Evolutionary conservation across 306 rosid genomes (phyloP).

Genomic region (Herpetospermum pedunculosum): DNA sequence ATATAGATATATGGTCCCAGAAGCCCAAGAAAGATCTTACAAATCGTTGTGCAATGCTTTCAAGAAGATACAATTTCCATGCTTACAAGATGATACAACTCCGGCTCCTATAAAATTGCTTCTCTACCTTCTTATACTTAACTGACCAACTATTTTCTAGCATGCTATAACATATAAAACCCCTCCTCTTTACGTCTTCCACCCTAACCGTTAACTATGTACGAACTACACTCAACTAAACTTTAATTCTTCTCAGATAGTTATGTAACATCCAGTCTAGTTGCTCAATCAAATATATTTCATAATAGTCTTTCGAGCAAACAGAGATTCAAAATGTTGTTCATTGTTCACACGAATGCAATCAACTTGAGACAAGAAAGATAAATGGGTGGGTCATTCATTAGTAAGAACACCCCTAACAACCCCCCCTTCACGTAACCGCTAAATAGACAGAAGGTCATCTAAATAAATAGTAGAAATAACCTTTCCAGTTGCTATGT

Average conservation of each 20-base stretch:
- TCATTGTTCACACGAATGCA: background rate
- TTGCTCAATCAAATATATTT: background rate
- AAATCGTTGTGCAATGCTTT: background rate
- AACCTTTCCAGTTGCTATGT: slow-evolving; percentile 69
- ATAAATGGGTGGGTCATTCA: background rate
- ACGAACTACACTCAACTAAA: background rate
- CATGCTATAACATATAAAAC: background rate
- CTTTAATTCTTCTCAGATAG: background rate
- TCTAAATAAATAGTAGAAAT: slow-evolving; percentile 6
- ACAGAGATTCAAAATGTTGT: background rate
- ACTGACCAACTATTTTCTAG: background rate
- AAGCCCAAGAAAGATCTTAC: background rate
- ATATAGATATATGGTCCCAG: background rate
- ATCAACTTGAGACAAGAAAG: slow-evolving; percentile 1
- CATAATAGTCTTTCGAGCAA: background rate
- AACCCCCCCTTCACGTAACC: background rate
- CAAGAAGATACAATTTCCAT: background rate
- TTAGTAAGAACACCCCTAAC: background rate
- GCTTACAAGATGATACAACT: background rate
- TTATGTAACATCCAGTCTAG: background rate
- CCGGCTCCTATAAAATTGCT: background rate
- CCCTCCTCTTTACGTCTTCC: background rate
- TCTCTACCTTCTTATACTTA: background rate
- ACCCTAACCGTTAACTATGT: background rate
- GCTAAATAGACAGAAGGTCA: background rate